Percentiles rank a stretch among this genome's conserved stretches.
phyloP scores from a whole-genome alignment of 305 asterid species.

The Petunia hybrid region DNA sequence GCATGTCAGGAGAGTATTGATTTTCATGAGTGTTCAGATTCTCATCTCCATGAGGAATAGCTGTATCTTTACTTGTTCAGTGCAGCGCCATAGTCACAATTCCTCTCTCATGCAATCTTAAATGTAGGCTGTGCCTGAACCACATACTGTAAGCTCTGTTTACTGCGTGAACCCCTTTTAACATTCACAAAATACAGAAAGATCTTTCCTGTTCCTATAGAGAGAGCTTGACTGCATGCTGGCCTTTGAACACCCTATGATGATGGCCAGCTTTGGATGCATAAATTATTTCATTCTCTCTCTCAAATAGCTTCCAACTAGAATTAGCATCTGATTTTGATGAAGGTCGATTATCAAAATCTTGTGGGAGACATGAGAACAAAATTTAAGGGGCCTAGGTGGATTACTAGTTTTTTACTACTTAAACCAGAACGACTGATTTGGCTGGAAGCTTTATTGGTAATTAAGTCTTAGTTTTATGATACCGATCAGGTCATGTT shows the following conservation, averaged over 20 bases:
- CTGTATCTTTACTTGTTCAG: conserved; percentile 20
- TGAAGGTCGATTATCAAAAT: neutral
- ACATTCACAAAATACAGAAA: neutral
- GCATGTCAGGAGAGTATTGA: neutral
- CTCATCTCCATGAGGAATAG: conserved; percentile 29
- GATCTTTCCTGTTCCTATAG: neutral
- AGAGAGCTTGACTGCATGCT: neutral
- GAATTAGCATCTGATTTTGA: neutral
- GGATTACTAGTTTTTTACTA: conserved; percentile 5
- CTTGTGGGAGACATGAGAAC: conserved; percentile 26
- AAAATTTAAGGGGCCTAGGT: conserved; percentile 24
- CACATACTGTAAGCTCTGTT: conserved; percentile 8
- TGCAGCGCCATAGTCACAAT: conserved; percentile 1
- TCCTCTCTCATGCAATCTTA: neutral
- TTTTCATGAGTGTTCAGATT: conserved; percentile 10
- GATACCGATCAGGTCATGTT: neutral
- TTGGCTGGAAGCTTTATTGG: neutral
- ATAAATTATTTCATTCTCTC: neutral
- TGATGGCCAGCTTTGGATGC: neutral
- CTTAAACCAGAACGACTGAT: conserved; percentile 18
- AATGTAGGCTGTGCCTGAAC: conserved; percentile 8
- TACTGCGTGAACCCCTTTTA: neutral
- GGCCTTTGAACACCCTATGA: neutral
- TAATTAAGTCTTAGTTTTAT: neutral
- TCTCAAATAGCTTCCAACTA: neutral